Percentiles rank a stretch among this genome's conserved stretches.
These are phyloP conservation scores for Vitis hybrid DNA, from an alignment of 177 flowering plant species.

Conservation along the genomic window DNA sequence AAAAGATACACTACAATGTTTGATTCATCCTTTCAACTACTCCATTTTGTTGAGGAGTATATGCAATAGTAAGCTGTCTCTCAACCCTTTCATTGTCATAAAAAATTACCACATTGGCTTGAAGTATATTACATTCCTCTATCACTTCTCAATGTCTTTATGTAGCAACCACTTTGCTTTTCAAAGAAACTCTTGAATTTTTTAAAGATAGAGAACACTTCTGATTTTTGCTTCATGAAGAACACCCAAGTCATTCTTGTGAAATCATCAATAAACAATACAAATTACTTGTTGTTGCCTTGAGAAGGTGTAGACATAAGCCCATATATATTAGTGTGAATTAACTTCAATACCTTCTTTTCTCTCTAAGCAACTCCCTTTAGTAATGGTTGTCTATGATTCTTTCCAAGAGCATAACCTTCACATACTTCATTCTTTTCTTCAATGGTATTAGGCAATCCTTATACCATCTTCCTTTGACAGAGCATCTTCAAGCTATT, in stretches of 20 bases:
- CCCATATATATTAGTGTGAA: no score
- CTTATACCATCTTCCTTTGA: no score
- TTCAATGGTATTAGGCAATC: no score
- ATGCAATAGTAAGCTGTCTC: background rate
- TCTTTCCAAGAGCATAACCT: no score
- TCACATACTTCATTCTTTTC: no score
- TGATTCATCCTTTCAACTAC: background rate
- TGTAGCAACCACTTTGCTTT: background rate
- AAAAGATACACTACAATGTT: background rate
- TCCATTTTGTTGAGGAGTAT: background rate
- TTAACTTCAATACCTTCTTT: no score
- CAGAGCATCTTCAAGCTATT: no score
- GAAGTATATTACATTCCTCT: conserved; percentile 3
- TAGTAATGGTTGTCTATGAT: no score
- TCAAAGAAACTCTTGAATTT: conserved; percentile 2
- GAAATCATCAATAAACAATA: no score
- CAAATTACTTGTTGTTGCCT: no score
- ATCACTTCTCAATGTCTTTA: background rate
- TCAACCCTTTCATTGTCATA: background rate
- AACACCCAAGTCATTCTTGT: background rate
- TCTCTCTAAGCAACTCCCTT: no score
- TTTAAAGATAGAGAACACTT: background rate
- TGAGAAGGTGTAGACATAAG: no score
- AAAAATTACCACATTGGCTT: background rate
- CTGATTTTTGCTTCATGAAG: background rate